Evolutionary conservation across 2,329 filamentous ascomycete species (phyloP).

Genomic region (Diaporthe humulicola): DNA sequence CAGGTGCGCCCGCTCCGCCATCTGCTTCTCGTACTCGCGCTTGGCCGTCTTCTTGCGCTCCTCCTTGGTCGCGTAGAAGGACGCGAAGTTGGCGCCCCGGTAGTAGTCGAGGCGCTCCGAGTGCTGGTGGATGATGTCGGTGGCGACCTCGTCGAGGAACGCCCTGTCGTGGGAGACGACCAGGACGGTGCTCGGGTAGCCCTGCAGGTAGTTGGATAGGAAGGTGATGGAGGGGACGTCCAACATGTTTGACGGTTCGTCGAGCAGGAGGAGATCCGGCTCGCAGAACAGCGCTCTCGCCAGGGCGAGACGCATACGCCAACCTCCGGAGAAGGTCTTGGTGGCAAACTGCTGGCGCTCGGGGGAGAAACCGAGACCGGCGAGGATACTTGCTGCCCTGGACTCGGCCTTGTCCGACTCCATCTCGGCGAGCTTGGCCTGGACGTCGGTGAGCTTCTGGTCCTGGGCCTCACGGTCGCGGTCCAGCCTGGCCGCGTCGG

Average conservation of each 20-base stretch:
- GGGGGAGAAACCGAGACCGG: constrained; percentile 94
- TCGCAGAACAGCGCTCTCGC: constrained; percentile 98
- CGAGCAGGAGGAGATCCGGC: constrained; percentile 92
- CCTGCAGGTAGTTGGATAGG: constrained; percentile 93
- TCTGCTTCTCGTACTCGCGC: constrained; percentile 98
- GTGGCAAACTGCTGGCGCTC: constrained; percentile 94
- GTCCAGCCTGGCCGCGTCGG: constrained; percentile 87
- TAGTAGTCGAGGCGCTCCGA: constrained; percentile 98
- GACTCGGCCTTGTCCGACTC: constrained; percentile 99
- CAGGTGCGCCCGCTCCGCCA: constrained; percentile 91
- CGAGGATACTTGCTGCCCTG: constrained; percentile 93
- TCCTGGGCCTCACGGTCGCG: constrained; percentile 91
- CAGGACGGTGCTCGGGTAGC: constrained; percentile 92
- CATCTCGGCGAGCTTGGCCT: constrained; percentile 95
- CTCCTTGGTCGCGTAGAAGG: constrained; percentile 97
- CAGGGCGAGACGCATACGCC: constrained; percentile 97
- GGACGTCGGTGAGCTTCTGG: constrained; percentile 89
- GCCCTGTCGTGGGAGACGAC: constrained; percentile 99
- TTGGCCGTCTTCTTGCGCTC: constrained; percentile 97
- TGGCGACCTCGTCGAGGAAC: constrained; percentile 99
- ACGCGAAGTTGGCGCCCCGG: constrained; percentile 95
- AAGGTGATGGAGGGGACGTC: constrained; percentile 99
- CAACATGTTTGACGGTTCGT: constrained; percentile 99
- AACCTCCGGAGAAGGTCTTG: constrained; percentile 99
- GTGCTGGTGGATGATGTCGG: constrained; percentile 98